Percentiles rank a stretch among this genome's conserved stretches.
Conservation (phyloP, 163 green algal genomes). For the Chloromonas sp. region DNA sequence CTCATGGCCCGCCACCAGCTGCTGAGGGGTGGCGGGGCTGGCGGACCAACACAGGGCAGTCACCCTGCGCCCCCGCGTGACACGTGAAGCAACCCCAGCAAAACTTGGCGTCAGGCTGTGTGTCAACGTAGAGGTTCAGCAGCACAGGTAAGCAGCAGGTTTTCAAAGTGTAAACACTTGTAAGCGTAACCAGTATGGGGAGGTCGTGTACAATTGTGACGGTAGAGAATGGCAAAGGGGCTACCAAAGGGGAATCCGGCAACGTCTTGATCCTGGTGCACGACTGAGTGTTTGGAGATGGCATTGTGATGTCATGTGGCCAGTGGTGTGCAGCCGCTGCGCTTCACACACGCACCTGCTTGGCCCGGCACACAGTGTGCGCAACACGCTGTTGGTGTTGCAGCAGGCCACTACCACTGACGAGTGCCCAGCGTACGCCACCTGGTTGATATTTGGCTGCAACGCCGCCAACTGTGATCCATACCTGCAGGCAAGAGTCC, state of each 20-base stretch:
- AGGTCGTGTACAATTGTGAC: too few species aligned
- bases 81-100: too few species aligned
- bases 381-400: constrained; percentile 14
- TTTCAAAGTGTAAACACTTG: too few species aligned
- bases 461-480: constrained; percentile 17
- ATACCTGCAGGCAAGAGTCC: neutral
- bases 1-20: constrained; percentile 35
- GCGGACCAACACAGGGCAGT: constrained; percentile 14
- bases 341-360: constrained; percentile 20
- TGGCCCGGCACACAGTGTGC: constrained; percentile 23
- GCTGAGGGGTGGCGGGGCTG: neutral
- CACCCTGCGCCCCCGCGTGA: neutral
- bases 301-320: too few species aligned
- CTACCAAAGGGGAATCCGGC: too few species aligned
- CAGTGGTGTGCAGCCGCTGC: neutral
- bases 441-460: constrained; percentile 15
- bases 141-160: too few species aligned
- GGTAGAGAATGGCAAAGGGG: too few species aligned
- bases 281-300: too few species aligned
- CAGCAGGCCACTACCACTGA: constrained; percentile 25
- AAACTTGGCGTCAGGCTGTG: too few species aligned
- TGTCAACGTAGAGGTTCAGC: too few species aligned
- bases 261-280: too few species aligned
- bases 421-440: constrained; percentile 39
- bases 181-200: too few species aligned